These are phyloP conservation scores for Penicillium sp. DNA, from an alignment of 2,329 filamentous ascomycete species.

Conservation along the genomic window DNA sequence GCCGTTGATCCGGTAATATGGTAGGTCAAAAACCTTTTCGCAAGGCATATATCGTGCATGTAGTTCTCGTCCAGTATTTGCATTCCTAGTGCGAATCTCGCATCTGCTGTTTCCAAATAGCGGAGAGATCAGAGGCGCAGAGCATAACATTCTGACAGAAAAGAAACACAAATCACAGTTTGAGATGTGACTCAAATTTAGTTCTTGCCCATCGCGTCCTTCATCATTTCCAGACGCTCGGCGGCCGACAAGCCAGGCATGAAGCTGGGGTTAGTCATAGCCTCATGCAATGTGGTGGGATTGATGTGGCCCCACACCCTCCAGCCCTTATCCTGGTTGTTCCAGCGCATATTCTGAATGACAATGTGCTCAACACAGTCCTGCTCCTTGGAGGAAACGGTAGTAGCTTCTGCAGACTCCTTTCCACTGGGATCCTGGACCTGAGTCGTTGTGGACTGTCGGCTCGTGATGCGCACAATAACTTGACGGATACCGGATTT, in stretches of 20 bases:
- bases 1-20: not conserved
- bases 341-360: slow-evolving; percentile 47
- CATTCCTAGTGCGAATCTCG: not conserved
- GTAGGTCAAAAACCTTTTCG: not conserved
- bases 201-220: slow-evolving; percentile 17
- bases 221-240: slow-evolving; percentile 37
- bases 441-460: slow-evolving; percentile 33
- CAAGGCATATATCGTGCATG: not conserved
- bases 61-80: not conserved
- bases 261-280: slow-evolving; percentile 38
- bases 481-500: slow-evolving; percentile 43
- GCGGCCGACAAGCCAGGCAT: slow-evolving; percentile 32
- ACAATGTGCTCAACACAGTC: slow-evolving; percentile 52
- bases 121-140: not conserved
- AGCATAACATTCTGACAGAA: not conserved
- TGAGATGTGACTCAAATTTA: not conserved
- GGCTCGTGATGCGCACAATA: slow-evolving; percentile 39
- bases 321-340: slow-evolving; percentile 46
- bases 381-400: slow-evolving; percentile 36
- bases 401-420: not conserved
- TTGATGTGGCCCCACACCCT: slow-evolving; percentile 50
- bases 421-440: not conserved
- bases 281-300: slow-evolving; percentile 42
- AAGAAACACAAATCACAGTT: not conserved
- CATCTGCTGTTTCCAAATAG: not conserved